Evolutionary conservation across 306 rosid species (phyloP).

Genomic region (Vigna hirtella): DNA sequence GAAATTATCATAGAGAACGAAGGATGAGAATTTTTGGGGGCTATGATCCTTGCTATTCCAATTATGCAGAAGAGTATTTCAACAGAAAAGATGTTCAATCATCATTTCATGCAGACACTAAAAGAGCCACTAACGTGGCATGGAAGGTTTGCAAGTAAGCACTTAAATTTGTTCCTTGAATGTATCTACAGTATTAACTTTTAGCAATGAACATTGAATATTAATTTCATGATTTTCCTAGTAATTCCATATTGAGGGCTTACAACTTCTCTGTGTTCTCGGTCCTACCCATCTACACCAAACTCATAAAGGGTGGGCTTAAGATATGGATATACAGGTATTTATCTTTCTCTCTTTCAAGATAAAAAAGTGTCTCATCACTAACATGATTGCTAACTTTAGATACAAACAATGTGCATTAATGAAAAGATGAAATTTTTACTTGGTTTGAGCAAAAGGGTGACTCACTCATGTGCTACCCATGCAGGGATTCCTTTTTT

Average conservation of each 20-base stretch:
- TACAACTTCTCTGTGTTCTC: slow-evolving; percentile 61
- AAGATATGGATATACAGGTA: slow-evolving; percentile 71
- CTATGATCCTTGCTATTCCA: slow-evolving; percentile 64
- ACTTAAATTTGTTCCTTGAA: slow-evolving; percentile 12
- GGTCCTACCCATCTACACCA: slow-evolving; percentile 59
- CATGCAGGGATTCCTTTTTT: neutral
- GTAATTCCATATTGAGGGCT: slow-evolving; percentile 47
- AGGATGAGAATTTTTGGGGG: slow-evolving; percentile 63
- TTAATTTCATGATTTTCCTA: slow-evolving; percentile 37
- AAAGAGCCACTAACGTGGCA: slow-evolving; percentile 31
- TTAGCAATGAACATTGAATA: neutral
- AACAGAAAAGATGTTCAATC: slow-evolving; percentile 58
- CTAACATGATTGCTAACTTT: neutral
- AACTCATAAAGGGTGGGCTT: slow-evolving; percentile 63
- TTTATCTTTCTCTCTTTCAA: neutral
- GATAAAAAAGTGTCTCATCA: too few species aligned
- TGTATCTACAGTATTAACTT: neutral
- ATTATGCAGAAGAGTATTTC: slow-evolving; percentile 57
- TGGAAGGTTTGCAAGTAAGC: slow-evolving; percentile 66
- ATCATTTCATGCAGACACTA: slow-evolving; percentile 50
- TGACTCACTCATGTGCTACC: slow-evolving; percentile 34
- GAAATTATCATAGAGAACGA: slow-evolving; percentile 36
- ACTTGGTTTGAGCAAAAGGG: slow-evolving; percentile 39
- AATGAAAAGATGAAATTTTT: slow-evolving; percentile 7
- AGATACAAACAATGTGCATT: neutral